These are phyloP conservation scores for Lentinula edodes DNA, from an alignment of 768 basidiomycete genomes.

Conservation along the genomic window DNA sequence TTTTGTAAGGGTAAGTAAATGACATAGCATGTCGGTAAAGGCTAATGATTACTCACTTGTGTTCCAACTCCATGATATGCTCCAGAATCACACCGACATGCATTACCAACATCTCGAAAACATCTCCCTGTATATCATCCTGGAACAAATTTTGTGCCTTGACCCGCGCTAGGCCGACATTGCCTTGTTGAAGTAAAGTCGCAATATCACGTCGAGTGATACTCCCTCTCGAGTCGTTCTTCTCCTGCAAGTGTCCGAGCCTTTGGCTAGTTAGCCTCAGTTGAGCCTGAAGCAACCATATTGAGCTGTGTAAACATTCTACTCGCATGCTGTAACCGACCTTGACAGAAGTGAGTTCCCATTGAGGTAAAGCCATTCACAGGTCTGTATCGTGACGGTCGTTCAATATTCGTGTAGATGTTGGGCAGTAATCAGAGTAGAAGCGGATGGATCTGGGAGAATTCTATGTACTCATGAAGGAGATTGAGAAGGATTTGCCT, in stretches of 20 bases:
- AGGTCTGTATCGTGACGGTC: constrained; percentile 6
- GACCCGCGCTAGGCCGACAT: constrained; percentile 59
- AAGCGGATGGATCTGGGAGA: background rate
- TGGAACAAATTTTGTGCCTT: constrained; percentile 65
- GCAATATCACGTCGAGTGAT: constrained; percentile 67
- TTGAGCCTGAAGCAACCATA: constrained; percentile 40
- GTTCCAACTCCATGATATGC: constrained; percentile 52
- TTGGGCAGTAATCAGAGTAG: background rate
- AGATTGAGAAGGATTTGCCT: background rate
- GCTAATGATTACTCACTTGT: constrained; percentile 28
- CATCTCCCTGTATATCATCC: constrained; percentile 55
- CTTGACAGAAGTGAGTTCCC: constrained; percentile 33
- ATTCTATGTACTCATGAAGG: background rate
- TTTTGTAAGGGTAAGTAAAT: constrained; percentile 13
- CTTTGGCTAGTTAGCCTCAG: constrained; percentile 58
- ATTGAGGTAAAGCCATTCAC: constrained; percentile 13
- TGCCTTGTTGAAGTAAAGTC: constrained; percentile 54
- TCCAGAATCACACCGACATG: constrained; percentile 58
- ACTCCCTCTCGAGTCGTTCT: constrained; percentile 57
- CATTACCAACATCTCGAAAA: constrained; percentile 64
- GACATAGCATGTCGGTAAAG: background rate
- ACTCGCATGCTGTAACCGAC: constrained; percentile 14
- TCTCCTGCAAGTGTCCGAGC: constrained; percentile 65
- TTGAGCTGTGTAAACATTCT: background rate
- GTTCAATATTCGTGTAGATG: background rate